Conservation (phyloP, 345 rosid species). For the Citrus trifoliata region DNA sequence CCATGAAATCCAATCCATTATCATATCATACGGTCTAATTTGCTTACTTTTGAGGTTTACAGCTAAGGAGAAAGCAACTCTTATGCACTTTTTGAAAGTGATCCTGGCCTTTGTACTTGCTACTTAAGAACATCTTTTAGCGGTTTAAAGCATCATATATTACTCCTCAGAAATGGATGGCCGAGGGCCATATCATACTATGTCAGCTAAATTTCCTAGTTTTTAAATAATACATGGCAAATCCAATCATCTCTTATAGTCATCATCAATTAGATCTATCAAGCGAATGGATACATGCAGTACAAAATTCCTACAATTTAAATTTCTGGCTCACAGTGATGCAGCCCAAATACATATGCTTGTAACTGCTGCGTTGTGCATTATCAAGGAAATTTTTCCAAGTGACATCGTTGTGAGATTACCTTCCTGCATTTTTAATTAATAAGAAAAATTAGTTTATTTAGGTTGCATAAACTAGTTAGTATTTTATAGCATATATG, state of each 20-base stretch:
- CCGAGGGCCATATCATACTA: neutral
- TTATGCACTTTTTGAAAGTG: neutral
- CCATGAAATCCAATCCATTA: neutral
- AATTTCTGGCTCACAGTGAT: neutral
- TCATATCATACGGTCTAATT: neutral
- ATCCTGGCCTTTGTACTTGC: neutral
- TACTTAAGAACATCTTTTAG: neutral
- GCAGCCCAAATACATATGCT: neutral
- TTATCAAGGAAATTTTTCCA: neutral
- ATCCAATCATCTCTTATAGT: neutral
- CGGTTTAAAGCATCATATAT: neutral
- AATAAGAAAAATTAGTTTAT: neutral
- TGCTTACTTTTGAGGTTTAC: neutral
- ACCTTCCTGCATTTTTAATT: neutral
- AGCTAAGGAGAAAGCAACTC: neutral
- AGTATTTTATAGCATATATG: neutral
- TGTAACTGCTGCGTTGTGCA: neutral
- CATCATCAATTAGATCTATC: neutral
- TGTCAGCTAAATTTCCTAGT: neutral
- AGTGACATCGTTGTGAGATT: neutral
- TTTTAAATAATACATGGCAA: neutral
- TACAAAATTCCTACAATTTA: neutral
- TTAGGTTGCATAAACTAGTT: neutral
- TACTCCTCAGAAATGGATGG: neutral
- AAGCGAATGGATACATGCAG: neutral